Percentiles rank a stretch among this genome's conserved stretches.
Evolutionary conservation across 1,139 yeast genomes (phyloP).

Genomic region (Protomyces arabidopsidicola): DNA sequence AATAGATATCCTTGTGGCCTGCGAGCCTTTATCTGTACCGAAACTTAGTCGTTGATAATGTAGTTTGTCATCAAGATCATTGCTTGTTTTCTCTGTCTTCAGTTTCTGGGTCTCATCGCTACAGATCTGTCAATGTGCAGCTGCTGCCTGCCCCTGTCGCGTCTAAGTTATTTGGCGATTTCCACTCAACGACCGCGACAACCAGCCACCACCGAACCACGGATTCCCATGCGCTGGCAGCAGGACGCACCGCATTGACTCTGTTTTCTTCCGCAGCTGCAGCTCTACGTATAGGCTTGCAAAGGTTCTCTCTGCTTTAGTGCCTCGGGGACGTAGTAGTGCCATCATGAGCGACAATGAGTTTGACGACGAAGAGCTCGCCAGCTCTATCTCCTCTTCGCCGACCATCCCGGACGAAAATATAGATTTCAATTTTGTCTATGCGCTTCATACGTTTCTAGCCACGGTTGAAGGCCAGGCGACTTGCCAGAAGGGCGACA

Average conservation of each 20-base stretch:
- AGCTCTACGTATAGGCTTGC: no score
- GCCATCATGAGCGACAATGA: neutral
- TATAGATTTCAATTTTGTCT: constrained; percentile 74
- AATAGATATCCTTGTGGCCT: neutral
- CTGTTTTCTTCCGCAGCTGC: no score
- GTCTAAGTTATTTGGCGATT: neutral
- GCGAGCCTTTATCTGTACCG: no score
- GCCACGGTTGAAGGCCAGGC: constrained; percentile 97
- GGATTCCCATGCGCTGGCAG: neutral
- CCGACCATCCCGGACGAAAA: constrained; percentile 59
- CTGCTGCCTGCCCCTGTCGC: neutral
- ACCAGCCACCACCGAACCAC: neutral
- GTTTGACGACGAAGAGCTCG: constrained; percentile 12
- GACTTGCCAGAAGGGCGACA: constrained; percentile 70
- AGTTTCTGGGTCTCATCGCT: no score
- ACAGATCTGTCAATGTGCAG: neutral
- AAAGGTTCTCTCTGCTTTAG: neutral
- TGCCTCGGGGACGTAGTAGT: neutral
- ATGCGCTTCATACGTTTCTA: constrained; percentile 77
- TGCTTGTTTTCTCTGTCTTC: no score
- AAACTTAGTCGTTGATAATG: no score
- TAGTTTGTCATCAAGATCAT: no score
- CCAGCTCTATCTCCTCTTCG: constrained; percentile 40
- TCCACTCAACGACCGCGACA: neutral
- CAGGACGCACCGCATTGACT: no score